Evolutionary conservation across 495 filamentous ascomycete genomes (phyloP), one percentile per base, ranked within the genome.

Genomic region (Hypoxylon trugodes): DNA sequence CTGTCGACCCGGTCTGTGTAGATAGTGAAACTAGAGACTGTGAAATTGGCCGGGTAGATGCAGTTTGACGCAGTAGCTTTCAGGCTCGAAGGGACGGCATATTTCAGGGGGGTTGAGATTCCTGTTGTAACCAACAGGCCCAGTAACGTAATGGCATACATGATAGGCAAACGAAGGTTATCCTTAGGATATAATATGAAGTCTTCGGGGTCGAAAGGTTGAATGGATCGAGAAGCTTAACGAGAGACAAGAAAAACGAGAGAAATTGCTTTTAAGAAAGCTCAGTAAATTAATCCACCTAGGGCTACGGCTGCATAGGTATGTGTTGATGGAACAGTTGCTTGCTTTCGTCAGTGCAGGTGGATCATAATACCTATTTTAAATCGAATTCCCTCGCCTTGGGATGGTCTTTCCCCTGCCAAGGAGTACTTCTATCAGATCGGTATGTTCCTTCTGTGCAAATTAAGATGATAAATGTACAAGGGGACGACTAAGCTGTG

Each of bases 31-130:
- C 66, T 36, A 22, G 68, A 35, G 35, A 73, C 61, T 1, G 56
- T 60, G 38, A 54, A 73, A 19, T 66, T 57, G 22, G 65, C 64
- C 9, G 70, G 70, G 15, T 61, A 49, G 2, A 43, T 61, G 47
- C 70, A 73, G 51, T 40, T 25, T 13, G 30, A 37, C 15, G 52
- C 52, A 15, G 35, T 48, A 13, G 47, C 47, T 16, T 48, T 25
- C 1, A 67, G 40, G n/a, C 38, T 54, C 1, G 24, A 4, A 12
- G 58, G 58, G 16, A 62, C 18, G 15, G 37, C 28, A 43, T 67
- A 61, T 33, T 61, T 61, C 58, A 67, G 36, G 15, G 64, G 26
- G 13, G 48, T 42, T 13, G 64, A 61, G 32, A 47, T 49, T 19
- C 36, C 58, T 21, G 52, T 25, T 8, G 15, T 47, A 12, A 36